These are phyloP conservation scores for Anthracocystis walkeri DNA, from an alignment of 1,284 basidiomycete species.

Conservation along the genomic window DNA sequence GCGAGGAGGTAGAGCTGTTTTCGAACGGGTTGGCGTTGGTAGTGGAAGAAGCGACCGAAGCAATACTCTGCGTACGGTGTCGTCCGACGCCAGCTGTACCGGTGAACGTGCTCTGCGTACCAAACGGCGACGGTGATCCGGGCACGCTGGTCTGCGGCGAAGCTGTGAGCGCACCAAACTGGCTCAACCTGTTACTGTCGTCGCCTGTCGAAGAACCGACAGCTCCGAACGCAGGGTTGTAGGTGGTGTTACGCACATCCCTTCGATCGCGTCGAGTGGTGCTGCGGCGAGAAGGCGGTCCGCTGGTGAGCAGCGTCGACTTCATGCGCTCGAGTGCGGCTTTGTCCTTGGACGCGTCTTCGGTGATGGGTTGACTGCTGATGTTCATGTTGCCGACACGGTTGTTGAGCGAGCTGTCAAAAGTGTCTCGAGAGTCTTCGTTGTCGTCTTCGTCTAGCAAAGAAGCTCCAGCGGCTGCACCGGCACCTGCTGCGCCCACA, in stretches of 20 bases:
- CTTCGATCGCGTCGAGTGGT: slow-evolving; percentile 71
- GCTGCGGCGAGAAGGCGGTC: slow-evolving; percentile 62
- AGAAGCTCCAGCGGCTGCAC: slow-evolving; percentile 30
- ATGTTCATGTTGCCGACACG: slow-evolving; percentile 67
- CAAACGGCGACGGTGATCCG: slow-evolving; percentile 41
- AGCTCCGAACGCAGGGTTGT: slow-evolving; percentile 51
- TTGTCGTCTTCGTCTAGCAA: slow-evolving; percentile 68
- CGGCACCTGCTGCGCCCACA: slow-evolving; percentile 5
- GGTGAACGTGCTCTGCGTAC: slow-evolving; percentile 39
- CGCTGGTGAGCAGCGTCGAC: slow-evolving; percentile 69
- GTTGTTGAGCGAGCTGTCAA: slow-evolving; percentile 34
- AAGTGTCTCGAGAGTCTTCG: slow-evolving; percentile 38
- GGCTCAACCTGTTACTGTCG: slow-evolving; percentile 30
- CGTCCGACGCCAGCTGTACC: slow-evolving; percentile 42
- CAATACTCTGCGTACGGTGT: slow-evolving; percentile 56
- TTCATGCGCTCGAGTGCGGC: slow-evolving; percentile 73
- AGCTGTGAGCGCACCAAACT: slow-evolving; percentile 38
- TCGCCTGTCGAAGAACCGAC: slow-evolving; percentile 21
- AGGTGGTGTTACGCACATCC: slow-evolving; percentile 72
- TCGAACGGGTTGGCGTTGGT: slow-evolving; percentile 52
- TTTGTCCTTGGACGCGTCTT: slow-evolving; percentile 71
- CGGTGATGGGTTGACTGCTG: slow-evolving; percentile 70
- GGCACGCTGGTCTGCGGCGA: slow-evolving; percentile 32
- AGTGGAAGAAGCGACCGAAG: slow-evolving; percentile 48
- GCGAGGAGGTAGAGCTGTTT: slow-evolving; percentile 30